Conservation (phyloP, 768 basidiomycete species). For the Asterophora lycoperdoides region DNA sequence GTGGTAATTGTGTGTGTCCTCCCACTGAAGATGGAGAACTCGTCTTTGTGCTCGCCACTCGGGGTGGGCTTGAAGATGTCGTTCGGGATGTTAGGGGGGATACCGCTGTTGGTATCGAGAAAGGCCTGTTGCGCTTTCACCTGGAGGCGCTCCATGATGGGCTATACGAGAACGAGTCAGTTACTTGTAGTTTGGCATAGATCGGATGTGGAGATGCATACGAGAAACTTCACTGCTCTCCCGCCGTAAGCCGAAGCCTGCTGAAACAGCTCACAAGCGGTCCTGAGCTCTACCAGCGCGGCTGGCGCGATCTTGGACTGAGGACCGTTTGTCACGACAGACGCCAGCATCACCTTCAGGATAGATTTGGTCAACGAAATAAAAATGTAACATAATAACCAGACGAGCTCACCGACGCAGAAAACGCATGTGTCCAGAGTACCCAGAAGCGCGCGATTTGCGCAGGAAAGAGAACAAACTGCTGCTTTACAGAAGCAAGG, state of each 20-base stretch:
- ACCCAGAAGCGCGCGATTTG: conserved; percentile 68
- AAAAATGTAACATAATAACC: neutral
- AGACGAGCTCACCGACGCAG: conserved; percentile 47
- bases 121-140: conserved; percentile 56
- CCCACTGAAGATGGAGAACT: conserved; percentile 74
- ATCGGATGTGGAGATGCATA: conserved; percentile 26
- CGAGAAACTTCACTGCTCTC: conserved; percentile 66
- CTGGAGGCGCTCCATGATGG: conserved; percentile 58
- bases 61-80: conserved; percentile 58
- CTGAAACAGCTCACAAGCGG: conserved; percentile 62
- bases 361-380: neutral
- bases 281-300: conserved; percentile 61
- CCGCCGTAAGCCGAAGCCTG: conserved; percentile 59
- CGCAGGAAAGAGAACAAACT: conserved; percentile 48
- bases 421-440: conserved; percentile 70
- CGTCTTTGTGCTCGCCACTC: conserved; percentile 50
- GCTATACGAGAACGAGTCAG: conserved; percentile 32
- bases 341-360: conserved; percentile 66
- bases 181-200: no score
- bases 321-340: conserved; percentile 68
- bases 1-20: conserved; percentile 61
- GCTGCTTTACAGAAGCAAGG: conserved; percentile 41
- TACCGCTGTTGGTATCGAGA: conserved; percentile 43
- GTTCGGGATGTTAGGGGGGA: conserved; percentile 39
- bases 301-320: conserved; percentile 66